phyloP scores from a whole-genome alignment of 208 protist species.

The Trypanosoma brucei region DNA sequence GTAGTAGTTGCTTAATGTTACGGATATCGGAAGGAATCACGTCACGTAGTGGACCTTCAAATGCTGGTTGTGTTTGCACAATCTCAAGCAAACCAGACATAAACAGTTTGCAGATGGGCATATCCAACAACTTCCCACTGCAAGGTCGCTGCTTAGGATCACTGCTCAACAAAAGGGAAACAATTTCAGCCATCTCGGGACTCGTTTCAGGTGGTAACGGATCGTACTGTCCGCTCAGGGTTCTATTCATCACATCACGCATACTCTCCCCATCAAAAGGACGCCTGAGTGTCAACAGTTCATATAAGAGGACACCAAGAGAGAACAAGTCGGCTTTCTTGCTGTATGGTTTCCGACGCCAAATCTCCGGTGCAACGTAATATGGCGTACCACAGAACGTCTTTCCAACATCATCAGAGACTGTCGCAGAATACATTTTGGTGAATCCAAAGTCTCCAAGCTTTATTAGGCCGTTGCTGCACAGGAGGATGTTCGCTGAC shows the following conservation, averaged over 20 bases:
- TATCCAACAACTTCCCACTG: conserved; percentile 63
- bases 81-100: conserved; percentile 72
- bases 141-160: conserved; percentile 53
- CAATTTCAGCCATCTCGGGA: conserved; percentile 62
- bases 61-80: conserved; percentile 61
- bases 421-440: conserved; percentile 55
- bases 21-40: conserved; percentile 56
- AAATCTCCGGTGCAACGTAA: conserved; percentile 91
- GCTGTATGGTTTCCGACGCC: conserved; percentile 85
- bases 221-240: conserved; percentile 49
- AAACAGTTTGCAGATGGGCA: conserved; percentile 70
- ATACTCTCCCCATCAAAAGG: conserved; percentile 78
- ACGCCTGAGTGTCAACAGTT: conserved; percentile 79
- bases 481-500: conserved; percentile 77
- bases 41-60: conserved; percentile 53
- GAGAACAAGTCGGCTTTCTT: conserved; percentile 90
- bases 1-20: conserved; percentile 52
- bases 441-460: conserved; percentile 80
- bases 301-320: conserved; percentile 80
- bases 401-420: conserved; percentile 48
- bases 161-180: conserved; percentile 43
- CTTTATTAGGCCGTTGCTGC: conserved; percentile 69
- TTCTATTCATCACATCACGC: conserved; percentile 77
- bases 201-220: conserved; percentile 50
- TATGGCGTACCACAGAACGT: conserved; percentile 86